A percentile compares a stretch with the other conserved stretches of the same genome.
phyloP scores from a whole-genome alignment of 2,329 filamentous ascomycete genomes.

The Myriosclerotinia curreyana region DNA sequence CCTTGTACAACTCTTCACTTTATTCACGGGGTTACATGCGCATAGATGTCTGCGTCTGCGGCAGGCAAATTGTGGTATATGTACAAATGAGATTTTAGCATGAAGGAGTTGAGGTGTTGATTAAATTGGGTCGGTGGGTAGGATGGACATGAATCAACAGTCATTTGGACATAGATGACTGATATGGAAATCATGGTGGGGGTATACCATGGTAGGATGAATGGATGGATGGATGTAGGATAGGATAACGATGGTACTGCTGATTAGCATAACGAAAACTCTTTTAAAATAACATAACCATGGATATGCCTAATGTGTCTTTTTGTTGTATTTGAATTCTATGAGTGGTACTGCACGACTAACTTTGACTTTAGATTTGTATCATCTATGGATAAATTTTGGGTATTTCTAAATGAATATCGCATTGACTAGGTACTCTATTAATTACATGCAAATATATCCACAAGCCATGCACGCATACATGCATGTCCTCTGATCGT shows the following conservation, averaged over 20 bases:
- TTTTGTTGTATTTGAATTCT: not conserved
- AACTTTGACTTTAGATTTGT: not conserved
- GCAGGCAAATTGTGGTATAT: constrained; percentile 19
- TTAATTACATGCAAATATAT: no score
- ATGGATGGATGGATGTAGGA: not conserved
- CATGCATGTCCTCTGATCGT: no score
- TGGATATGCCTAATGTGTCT: not conserved
- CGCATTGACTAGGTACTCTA: no score
- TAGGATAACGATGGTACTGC: constrained; percentile 22
- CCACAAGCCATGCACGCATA: no score
- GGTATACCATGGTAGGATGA: constrained; percentile 20
- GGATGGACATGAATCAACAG: constrained; percentile 14
- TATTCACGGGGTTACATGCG: constrained; percentile 32
- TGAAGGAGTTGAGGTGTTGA: constrained; percentile 33
- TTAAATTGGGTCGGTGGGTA: constrained; percentile 20
- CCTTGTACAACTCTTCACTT: constrained; percentile 27
- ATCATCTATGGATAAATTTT: not conserved
- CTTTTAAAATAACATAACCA: constrained; percentile 7
- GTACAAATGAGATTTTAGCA: constrained; percentile 11
- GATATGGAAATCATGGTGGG: constrained; percentile 19
- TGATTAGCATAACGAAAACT: constrained; percentile 25
- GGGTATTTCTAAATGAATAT: not conserved
- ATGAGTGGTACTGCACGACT: no score
- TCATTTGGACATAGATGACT: constrained; percentile 23
- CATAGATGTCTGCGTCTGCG: constrained; percentile 33